These are phyloP conservation scores for Fomitopsis betulina DNA, from an alignment of 1,284 basidiomycete genomes.

Conservation along the genomic window DNA sequence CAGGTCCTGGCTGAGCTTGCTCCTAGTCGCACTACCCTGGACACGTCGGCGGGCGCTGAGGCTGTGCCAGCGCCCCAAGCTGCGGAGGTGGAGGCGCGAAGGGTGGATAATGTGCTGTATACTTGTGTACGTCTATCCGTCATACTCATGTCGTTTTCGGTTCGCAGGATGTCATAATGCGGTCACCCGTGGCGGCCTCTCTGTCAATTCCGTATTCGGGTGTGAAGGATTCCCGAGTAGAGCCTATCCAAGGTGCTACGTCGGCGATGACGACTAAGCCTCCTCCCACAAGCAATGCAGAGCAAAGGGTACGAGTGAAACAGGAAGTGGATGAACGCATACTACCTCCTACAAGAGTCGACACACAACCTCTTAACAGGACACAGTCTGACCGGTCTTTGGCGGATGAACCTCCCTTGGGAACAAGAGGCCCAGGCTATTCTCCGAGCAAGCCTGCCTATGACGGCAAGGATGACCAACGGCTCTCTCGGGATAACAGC, in stretches of 20 bases:
- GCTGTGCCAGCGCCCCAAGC: neutral
- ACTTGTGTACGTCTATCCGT: neutral
- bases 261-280: neutral
- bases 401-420: constrained; percentile 12
- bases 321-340: neutral
- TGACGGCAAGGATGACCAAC: constrained; percentile 19
- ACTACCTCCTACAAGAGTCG: constrained; percentile 1
- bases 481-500: constrained; percentile 11
- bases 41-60: constrained; percentile 4
- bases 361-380: constrained; percentile 7
- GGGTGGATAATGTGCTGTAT: neutral
- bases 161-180: neutral
- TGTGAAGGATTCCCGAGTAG: neutral
- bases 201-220: neutral
- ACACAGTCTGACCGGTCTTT: constrained; percentile 16
- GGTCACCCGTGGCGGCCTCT: neutral
- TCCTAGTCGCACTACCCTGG: constrained; percentile 1
- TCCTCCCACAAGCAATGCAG: neutral
- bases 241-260: neutral
- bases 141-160: neutral
- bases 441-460: constrained; percentile 13
- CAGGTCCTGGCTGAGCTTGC: constrained; percentile 1
- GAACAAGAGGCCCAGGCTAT: constrained; percentile 7
- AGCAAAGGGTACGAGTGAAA: neutral
- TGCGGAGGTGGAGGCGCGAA: neutral